A percentile compares a stretch with the other conserved stretches of the same genome.
Evolutionary conservation across 2,329 filamentous ascomycete species (phyloP).

Genomic region (Nigrograna mackinnonii): DNA sequence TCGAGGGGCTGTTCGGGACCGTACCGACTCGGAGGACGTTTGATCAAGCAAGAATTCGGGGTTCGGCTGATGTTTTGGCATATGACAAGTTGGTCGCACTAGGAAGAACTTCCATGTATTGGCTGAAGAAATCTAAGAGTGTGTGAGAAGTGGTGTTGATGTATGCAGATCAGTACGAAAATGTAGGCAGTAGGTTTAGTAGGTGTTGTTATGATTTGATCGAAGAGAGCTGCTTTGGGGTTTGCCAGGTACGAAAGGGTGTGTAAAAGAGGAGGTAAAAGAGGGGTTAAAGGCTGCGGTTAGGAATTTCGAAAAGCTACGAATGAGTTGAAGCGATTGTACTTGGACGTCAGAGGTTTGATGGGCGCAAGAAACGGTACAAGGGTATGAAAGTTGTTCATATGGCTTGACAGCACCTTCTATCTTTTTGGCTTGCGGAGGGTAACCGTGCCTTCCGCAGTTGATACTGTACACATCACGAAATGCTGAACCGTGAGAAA

Average conservation of each 20-base stretch:
- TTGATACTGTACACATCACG: slow-evolving; percentile 41
- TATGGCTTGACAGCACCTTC: slow-evolving; percentile 33
- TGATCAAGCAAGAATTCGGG: not conserved
- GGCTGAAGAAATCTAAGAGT: not conserved
- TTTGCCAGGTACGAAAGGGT: not conserved
- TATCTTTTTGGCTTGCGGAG: slow-evolving; percentile 33
- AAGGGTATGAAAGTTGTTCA: slow-evolving; percentile 24
- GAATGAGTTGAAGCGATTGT: slow-evolving; percentile 4
- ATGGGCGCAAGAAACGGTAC: slow-evolving; percentile 2
- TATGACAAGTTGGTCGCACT: slow-evolving; percentile 9
- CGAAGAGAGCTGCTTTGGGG: not conserved
- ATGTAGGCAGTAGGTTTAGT: not conserved
- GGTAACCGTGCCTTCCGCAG: slow-evolving; percentile 27
- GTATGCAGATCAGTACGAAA: not conserved
- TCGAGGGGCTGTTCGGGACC: too few species aligned
- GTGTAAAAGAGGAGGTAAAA: slow-evolving; percentile 5
- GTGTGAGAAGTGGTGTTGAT: not conserved
- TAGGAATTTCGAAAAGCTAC: slow-evolving; percentile 1
- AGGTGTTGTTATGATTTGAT: not conserved
- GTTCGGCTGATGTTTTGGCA: slow-evolving; percentile 3
- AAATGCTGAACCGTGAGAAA: slow-evolving; percentile 25
- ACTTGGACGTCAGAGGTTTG: too few species aligned
- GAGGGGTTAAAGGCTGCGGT: not conserved
- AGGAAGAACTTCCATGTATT: not conserved
- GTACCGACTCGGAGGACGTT: too few species aligned